Percentiles rank a stretch among this genome's conserved stretches.
Evolutionary conservation across 352 stramenopile species (phyloP).

Genomic region (Phytophthora pseudosyringae): DNA sequence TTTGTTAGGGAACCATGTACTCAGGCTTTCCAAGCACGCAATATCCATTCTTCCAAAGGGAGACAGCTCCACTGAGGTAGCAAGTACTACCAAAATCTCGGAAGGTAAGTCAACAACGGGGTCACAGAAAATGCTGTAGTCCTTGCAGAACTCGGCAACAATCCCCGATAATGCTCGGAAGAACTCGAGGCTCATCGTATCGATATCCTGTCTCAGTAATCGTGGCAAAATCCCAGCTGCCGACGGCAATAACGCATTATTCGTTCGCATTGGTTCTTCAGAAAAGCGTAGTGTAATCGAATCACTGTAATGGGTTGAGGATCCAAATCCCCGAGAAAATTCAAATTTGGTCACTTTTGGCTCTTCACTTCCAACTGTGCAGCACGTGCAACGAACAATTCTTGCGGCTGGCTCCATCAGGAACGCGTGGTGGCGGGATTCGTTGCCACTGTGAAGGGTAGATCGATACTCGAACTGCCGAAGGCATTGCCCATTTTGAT

Average conservation of each 20-base stretch:
- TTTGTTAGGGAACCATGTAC: slow-evolving; percentile 26
- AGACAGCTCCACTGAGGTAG: slow-evolving; percentile 9
- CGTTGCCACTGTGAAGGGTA: not conserved
- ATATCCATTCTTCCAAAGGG: slow-evolving; percentile 20
- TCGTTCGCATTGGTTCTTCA: not conserved
- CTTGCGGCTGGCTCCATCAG: not conserved
- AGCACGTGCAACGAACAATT: slow-evolving; percentile 4
- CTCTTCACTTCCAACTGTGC: not conserved
- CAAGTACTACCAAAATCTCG: slow-evolving; percentile 22
- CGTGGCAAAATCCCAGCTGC: slow-evolving; percentile 11
- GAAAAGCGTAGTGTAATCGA: slow-evolving; percentile 7
- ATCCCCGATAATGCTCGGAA: slow-evolving; percentile 15
- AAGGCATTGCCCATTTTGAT: not conserved
- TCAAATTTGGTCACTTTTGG: slow-evolving; percentile 6
- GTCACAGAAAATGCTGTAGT: slow-evolving; percentile 23
- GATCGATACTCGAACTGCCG: slow-evolving; percentile 13
- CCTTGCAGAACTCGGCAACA: slow-evolving; percentile 31
- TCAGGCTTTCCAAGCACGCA: slow-evolving; percentile 17
- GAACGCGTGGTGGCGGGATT: slow-evolving; percentile 7
- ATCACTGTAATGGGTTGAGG: not conserved
- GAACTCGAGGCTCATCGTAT: slow-evolving; percentile 3
- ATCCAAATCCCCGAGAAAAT: slow-evolving; percentile 6
- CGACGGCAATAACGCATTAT: not conserved
- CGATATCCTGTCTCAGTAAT: slow-evolving; percentile 14
- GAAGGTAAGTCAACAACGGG: slow-evolving; percentile 14